A percentile compares a stretch with the other conserved stretches of the same genome.
These are phyloP conservation scores for Clarkia xantiana DNA, from an alignment of 345 rosid species.

Conservation along the genomic window DNA sequence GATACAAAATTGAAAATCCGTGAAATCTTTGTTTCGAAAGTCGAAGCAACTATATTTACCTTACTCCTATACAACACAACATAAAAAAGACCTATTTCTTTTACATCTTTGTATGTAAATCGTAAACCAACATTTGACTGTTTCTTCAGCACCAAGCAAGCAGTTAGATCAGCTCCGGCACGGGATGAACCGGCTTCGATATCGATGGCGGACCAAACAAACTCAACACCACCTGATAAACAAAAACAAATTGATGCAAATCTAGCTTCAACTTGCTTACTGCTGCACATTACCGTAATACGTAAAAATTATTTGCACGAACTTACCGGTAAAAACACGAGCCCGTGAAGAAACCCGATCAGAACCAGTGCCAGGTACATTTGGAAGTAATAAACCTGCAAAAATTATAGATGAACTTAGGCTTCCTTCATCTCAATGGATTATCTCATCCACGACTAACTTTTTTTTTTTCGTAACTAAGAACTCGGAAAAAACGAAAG, in stretches of 20 bases:
- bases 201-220: constrained; percentile 60
- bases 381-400: constrained; percentile 92
- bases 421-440: not conserved
- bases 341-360: constrained; percentile 84
- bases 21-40: no score
- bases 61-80: no score
- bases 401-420: constrained; percentile 1
- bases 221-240: constrained; percentile 60
- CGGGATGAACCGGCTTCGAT: constrained; percentile 24
- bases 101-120: no score
- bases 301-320: no score
- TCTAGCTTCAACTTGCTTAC: no score
- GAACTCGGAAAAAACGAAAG: constrained; percentile 8
- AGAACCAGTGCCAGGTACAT: constrained; percentile 86
- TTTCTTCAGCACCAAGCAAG: not conserved
- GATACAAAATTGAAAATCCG: no score
- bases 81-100: no score
- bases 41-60: no score
- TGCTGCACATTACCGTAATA: no score
- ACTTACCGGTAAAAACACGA: constrained; percentile 85
- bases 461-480: no score
- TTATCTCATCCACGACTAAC: no score
- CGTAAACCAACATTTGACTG: no score
- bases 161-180: constrained; percentile 18
- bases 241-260: not conserved